Evolutionary conservation across 371 early-diverging fungal species (phyloP), one percentile per base, ranked within the genome.

Genomic region (Fennellomyces sp.): DNA sequence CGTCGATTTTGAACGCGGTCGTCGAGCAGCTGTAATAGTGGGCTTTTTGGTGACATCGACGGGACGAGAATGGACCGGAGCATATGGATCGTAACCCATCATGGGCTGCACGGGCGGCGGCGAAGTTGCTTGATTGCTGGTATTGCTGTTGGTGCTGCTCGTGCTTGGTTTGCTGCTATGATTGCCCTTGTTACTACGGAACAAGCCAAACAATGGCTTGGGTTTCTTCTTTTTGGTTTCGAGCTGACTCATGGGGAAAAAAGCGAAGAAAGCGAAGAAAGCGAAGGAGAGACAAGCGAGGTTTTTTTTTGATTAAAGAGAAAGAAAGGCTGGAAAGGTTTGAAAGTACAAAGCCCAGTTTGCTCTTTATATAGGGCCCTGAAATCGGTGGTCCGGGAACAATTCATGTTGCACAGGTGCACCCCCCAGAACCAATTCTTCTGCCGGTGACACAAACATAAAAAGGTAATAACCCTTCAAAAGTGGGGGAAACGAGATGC

Each of bases 181-280:
- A n/a, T 27, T 27, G 25, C 49, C 17, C 13, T 4, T 58, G 17
- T 7, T 42, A 30, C 30, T 56, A 11, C 58, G 47, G 12, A 58
- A 58, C 6, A 58, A 25, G 23, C 58, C 36, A 48, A 58, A 58
- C 17, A 58, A 25, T 8, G 58, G 58, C 23, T 48, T 49, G 2
- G 58, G 58, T 29, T 58, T 58, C 45, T 58, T 58, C 10, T 45
- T 48, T 26, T 45, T 45, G 10, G 45, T 8, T 21, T 45, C 45
- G n/a, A 23, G n/a, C 5, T 45, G 45, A 6, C 11, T 6, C 3
- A 39, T 2, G 7, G 6, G 17, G 17, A 39, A 1, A 39, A 39
- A 13, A 39, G 17, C 5, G 17, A 39, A 39, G 0, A 39, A 25
- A 21, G 45, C 5, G 21, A 42, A 23, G 11, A 25, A 23, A 23